phyloP scores from a whole-genome alignment of 148 eudicot genomes.

The Oxyria digyna region DNA sequence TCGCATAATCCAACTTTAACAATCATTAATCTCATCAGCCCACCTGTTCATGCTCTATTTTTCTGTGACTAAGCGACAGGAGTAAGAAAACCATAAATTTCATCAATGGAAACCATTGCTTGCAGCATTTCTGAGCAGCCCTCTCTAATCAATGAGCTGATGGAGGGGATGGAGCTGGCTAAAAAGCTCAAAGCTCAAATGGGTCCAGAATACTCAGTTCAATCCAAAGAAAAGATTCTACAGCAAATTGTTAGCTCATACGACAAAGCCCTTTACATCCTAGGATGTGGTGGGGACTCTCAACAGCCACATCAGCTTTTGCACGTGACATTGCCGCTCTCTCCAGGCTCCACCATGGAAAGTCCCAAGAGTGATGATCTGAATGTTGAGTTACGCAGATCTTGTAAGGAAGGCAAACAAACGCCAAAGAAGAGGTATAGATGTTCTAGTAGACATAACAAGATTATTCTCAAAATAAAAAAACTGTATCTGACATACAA shows the following conservation, averaged over 20 bases:
- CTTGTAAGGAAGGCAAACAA: constrained; percentile 20
- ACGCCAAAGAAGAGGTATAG: constrained; percentile 54
- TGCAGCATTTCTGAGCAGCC: constrained; percentile 15
- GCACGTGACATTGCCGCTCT: constrained; percentile 30
- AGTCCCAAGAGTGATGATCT: constrained; percentile 31
- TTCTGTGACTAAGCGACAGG: neutral
- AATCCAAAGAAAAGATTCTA: constrained; percentile 28
- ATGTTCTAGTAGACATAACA: neutral
- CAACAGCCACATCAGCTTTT: constrained; percentile 25
- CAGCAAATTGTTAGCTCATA: constrained; percentile 47
- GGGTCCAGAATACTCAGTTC: constrained; percentile 22
- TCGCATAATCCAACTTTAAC: neutral
- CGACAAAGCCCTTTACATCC: constrained; percentile 54
- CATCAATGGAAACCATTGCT: constrained; percentile 23
- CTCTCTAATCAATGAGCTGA: constrained; percentile 40
- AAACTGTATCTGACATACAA: neutral
- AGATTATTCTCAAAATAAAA: neutral
- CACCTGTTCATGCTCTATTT: neutral
- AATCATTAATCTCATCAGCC: neutral
- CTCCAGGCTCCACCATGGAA: constrained; percentile 42
- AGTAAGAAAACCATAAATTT: neutral
- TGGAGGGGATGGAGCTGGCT: constrained; percentile 61
- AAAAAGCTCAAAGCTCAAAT: constrained; percentile 48
- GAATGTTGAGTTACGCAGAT: constrained; percentile 10
- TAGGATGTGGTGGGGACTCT: constrained; percentile 27